Percentiles rank a stretch among this genome's conserved stretches.
phyloP scores from a whole-genome alignment of 352 stramenopile species.

The Phytophthora idaei region DNA sequence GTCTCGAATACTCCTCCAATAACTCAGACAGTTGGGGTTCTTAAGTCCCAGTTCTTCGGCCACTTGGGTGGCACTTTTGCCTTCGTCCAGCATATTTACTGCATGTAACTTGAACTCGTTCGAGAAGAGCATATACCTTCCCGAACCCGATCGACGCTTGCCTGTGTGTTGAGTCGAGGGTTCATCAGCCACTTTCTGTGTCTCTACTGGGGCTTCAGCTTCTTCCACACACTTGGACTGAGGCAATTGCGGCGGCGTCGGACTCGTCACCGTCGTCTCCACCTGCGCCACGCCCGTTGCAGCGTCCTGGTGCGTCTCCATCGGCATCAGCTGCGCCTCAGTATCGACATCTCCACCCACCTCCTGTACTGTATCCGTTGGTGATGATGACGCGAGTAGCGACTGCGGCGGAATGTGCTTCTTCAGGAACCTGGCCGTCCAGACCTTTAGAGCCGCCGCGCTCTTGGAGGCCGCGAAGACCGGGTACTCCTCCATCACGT shows the following conservation, averaged over 20 bases:
- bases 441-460: conserved; percentile 62
- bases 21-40: conserved; percentile 70
- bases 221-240: conserved; percentile 9
- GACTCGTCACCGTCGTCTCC: not conserved
- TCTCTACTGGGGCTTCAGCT: not conserved
- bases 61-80: conserved; percentile 65
- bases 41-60: conserved; percentile 70
- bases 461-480: conserved; percentile 62
- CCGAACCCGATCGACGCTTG: conserved; percentile 52
- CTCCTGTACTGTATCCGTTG: not conserved
- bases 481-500: conserved; percentile 60
- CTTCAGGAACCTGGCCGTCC: conserved; percentile 70
- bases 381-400: not conserved
- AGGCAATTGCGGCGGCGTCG: conserved; percentile 14
- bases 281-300: conserved; percentile 1
- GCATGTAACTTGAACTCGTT: conserved; percentile 86
- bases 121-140: conserved; percentile 74
- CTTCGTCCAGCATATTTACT: conserved; percentile 69
- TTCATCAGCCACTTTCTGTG: not conserved
- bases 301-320: conserved; percentile 9
- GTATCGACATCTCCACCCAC: not conserved
- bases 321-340: conserved; percentile 3
- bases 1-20: conserved; percentile 81
- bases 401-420: conserved; percentile 47
- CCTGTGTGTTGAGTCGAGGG: conserved; percentile 33